These are phyloP conservation scores for Psilocybe azurescens DNA, from an alignment of 768 basidiomycete genomes.

Conservation along the genomic window DNA sequence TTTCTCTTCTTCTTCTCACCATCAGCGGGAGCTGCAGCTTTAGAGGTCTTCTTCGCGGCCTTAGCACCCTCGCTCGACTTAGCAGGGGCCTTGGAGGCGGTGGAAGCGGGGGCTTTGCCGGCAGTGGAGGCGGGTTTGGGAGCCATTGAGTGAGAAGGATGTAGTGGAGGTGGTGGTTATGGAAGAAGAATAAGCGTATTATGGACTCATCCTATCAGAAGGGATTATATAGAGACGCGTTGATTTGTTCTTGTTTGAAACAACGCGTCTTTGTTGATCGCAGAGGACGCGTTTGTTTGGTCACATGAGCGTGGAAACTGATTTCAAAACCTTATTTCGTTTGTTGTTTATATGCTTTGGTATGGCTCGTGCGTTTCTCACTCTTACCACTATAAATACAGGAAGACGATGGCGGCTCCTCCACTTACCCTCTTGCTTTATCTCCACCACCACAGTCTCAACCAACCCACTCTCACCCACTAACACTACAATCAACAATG, in stretches of 20 bases:
- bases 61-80: slow-evolving; percentile 66
- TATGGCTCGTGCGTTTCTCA: slow-evolving; percentile 30
- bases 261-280: slow-evolving; percentile 48
- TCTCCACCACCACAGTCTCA: slow-evolving; percentile 26
- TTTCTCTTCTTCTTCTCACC: slow-evolving; percentile 89
- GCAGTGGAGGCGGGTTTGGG: slow-evolving; percentile 87
- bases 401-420: slow-evolving; percentile 25
- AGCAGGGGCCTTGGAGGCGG: slow-evolving; percentile 77
- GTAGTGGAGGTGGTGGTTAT: slow-evolving; percentile 37
- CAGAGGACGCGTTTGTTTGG: slow-evolving; percentile 45
- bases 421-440: slow-evolving; percentile 25
- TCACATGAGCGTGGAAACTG: slow-evolving; percentile 20
- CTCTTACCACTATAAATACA: slow-evolving; percentile 43
- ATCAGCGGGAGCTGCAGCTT: slow-evolving; percentile 64
- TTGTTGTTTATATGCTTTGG: slow-evolving; percentile 30
- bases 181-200: slow-evolving; percentile 33
- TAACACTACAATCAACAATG: slow-evolving; percentile 35
- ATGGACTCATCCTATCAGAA: slow-evolving; percentile 38
- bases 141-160: slow-evolving; percentile 55
- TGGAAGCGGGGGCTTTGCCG: slow-evolving; percentile 79
- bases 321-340: slow-evolving; percentile 27
- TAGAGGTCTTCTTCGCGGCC: slow-evolving; percentile 82
- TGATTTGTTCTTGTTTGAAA: slow-evolving; percentile 49
- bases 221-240: slow-evolving; percentile 47
- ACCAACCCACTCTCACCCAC: slow-evolving; percentile 26